Conservation (phyloP, 75 land plant genomes). For the Adiantum capillusveneris region DNA sequence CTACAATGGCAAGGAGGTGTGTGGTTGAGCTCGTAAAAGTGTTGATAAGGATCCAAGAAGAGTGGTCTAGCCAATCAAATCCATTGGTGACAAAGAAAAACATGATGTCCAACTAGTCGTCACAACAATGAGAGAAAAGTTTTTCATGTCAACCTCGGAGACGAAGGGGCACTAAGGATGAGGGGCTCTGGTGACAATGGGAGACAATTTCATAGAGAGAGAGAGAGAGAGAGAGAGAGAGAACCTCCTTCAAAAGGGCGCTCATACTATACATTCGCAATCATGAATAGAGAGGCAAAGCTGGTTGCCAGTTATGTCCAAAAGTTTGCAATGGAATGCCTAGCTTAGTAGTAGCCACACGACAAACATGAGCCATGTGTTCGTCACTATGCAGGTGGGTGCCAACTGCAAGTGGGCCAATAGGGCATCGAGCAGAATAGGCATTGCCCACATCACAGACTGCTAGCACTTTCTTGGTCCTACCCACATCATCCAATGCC, state of each 20-base stretch:
- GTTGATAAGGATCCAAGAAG: constrained; percentile 3
- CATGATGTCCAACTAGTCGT: constrained; percentile 1
- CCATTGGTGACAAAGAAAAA: not conserved
- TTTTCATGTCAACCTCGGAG: not conserved
- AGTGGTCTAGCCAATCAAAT: not conserved
- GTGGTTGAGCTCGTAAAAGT: constrained; percentile 10
- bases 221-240: not conserved
- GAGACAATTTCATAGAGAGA: not conserved
- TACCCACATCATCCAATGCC: not conserved
- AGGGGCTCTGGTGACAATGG: not conserved
- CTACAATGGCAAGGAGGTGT: not conserved
- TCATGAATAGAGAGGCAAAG: not conserved
- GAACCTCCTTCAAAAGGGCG: not conserved
- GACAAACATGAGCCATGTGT: not conserved
- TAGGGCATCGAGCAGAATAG: not conserved
- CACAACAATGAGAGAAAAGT: not conserved
- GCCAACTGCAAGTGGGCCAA: not conserved
- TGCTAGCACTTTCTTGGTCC: not conserved
- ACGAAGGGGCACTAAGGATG: not conserved
- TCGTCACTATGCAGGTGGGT: not conserved
- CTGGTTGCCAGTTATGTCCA: not conserved
- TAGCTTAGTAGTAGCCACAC: not conserved
- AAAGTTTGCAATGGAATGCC: not conserved
- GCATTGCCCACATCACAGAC: not conserved
- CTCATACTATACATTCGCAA: not conserved